These are phyloP conservation scores for Sclerotiophoma versabilis DNA, from an alignment of 2,329 filamentous ascomycete species.

Conservation along the genomic window DNA sequence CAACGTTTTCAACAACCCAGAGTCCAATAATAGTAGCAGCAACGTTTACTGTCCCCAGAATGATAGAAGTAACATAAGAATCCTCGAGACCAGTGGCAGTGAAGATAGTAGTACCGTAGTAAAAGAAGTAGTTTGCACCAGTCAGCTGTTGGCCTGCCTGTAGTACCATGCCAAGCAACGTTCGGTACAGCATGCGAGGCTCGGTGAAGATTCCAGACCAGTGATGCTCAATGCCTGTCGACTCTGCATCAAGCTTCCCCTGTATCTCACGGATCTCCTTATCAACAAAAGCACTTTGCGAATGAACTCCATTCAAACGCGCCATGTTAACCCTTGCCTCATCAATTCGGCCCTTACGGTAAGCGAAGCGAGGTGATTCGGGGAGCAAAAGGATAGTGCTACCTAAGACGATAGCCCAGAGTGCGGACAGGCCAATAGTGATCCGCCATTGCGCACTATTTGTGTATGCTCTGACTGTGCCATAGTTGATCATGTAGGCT, in stretches of 20 bases:
- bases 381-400: conserved; percentile 62
- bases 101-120: conserved; percentile 59
- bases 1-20: conserved; percentile 57
- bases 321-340: conserved; percentile 60
- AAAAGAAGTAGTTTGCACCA: conserved; percentile 73
- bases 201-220: conserved; percentile 68
- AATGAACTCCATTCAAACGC: conserved; percentile 62
- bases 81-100: conserved; percentile 51
- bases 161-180: conserved; percentile 66
- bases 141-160: conserved; percentile 73
- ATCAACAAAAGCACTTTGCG: conserved; percentile 61
- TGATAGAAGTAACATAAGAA: conserved; percentile 57
- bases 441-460: conserved; percentile 68
- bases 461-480: conserved; percentile 59
- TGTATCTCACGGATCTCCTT: conserved; percentile 64
- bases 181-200: conserved; percentile 73
- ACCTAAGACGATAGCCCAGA: conserved; percentile 63
- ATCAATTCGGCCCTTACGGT: conserved; percentile 61
- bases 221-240: conserved; percentile 43
- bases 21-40: conserved; percentile 55
- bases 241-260: conserved; percentile 62
- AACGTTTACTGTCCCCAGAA: conserved; percentile 59
- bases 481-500: conserved; percentile 63
- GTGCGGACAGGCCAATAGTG: conserved; percentile 65
- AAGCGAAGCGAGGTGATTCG: conserved; percentile 65